Evolutionary conservation across 2,329 filamentous ascomycete genomes (phyloP).

Genomic region (Calonectria honghensis): DNA sequence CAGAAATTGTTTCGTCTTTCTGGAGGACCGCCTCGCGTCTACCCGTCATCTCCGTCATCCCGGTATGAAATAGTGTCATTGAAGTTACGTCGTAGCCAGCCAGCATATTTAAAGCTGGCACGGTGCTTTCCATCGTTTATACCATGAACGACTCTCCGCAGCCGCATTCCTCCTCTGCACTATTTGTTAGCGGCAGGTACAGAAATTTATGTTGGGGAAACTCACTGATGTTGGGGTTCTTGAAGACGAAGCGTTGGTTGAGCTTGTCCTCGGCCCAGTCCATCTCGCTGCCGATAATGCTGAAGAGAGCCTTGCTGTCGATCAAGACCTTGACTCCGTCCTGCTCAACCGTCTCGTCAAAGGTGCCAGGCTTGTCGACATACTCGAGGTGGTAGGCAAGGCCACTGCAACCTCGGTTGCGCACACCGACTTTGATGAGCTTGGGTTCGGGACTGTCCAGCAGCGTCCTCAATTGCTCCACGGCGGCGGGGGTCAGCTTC

Average conservation of each 20-base stretch:
- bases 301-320: constrained; percentile 97
- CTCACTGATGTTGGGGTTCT: constrained; percentile 98
- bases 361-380: constrained; percentile 89
- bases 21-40: constrained; percentile 27
- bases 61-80: constrained; percentile 39
- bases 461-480: constrained; percentile 84
- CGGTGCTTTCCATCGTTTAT: constrained; percentile 55
- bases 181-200: constrained; percentile 55
- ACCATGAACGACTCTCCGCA: constrained; percentile 98
- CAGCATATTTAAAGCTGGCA: constrained; percentile 10
- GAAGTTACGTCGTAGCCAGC: constrained; percentile 11
- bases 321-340: constrained; percentile 97
- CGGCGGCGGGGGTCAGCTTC: constrained; percentile 86
- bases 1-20: constrained; percentile 1
- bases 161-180: constrained; percentile 93
- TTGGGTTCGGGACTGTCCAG: constrained; percentile 92
- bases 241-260: constrained; percentile 93
- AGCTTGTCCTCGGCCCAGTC: constrained; percentile 98
- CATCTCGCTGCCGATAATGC: constrained; percentile 99
- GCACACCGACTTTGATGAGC: constrained; percentile 94
- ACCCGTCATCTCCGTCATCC: constrained; percentile 42
- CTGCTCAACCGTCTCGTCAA: constrained; percentile 96
- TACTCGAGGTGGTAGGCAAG: constrained; percentile 96
- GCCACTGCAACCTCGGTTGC: constrained; percentile 94
- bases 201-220: constrained; percentile 51